Evolutionary conservation across 2,329 filamentous ascomycete species (phyloP).

Genomic region (Cladobotryum mycophilum): DNA sequence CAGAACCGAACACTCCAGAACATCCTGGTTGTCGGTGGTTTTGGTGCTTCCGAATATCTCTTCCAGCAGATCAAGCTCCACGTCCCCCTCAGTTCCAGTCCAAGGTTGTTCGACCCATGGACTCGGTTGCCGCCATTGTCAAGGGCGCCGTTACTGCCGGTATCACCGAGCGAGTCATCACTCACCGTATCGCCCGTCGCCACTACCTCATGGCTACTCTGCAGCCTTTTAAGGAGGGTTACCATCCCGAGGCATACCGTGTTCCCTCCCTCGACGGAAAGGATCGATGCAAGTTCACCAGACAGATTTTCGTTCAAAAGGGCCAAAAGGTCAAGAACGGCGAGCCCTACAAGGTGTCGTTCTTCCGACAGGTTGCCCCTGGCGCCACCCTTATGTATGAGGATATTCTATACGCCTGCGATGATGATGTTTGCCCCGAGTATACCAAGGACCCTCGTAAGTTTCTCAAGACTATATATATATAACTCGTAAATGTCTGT

Average conservation of each 20-base stretch:
- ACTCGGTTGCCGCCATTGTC: constrained; percentile 96
- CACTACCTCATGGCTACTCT: constrained; percentile 99
- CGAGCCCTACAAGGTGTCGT: constrained; percentile 96
- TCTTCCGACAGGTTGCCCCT: constrained; percentile 95
- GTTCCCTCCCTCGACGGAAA: constrained; percentile 95
- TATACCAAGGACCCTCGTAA: constrained; percentile 99
- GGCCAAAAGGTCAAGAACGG: constrained; percentile 98
- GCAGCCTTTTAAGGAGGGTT: constrained; percentile 97
- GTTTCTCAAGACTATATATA: constrained; percentile 34
- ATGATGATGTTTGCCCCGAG: constrained; percentile 95
- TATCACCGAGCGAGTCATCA: constrained; percentile 95
- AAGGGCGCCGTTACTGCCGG: constrained; percentile 97
- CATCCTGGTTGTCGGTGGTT: constrained; percentile 93
- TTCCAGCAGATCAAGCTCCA: constrained; percentile 99
- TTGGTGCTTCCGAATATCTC: constrained; percentile 95
- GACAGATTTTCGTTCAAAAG: constrained; percentile 98
- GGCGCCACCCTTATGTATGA: constrained; percentile 99
- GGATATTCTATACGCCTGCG: constrained; percentile 94
- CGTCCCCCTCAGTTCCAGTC: constrained; percentile 97
- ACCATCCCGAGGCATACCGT: constrained; percentile 96
- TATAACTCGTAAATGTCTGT: background rate
- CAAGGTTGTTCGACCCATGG: constrained; percentile 97
- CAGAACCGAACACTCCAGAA: constrained; percentile 94
- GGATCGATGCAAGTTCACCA: constrained; percentile 96
- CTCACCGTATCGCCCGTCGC: constrained; percentile 90